phyloP scores from a whole-genome alignment of 495 filamentous ascomycete species.

The Penicillium riverlandense region DNA sequence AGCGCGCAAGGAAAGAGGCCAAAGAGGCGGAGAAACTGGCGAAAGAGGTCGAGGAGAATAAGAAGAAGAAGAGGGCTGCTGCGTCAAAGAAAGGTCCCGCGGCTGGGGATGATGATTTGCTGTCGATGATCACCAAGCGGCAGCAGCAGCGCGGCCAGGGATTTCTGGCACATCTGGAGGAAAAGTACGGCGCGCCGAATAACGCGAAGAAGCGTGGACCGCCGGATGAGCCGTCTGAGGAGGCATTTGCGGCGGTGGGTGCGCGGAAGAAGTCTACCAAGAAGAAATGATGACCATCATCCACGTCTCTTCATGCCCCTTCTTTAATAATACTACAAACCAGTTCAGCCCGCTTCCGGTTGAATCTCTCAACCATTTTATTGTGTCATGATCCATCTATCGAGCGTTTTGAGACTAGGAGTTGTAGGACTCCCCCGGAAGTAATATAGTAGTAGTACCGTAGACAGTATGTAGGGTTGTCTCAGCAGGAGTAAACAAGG shows the following conservation, averaged over 20 bases:
- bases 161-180: conserved; percentile 17
- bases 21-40: conserved; percentile 66
- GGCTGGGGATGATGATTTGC: conserved; percentile 12
- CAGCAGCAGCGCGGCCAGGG: conserved; percentile 19
- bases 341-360: too few relatives aligned
- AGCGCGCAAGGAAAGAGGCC: conserved; percentile 56
- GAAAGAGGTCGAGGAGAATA: conserved; percentile 63
- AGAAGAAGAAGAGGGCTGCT: conserved; percentile 32
- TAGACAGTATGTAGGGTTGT: too few relatives aligned
- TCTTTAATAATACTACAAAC: too few relatives aligned
- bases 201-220: conserved; percentile 16
- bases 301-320: too few relatives aligned
- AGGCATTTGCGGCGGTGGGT: conserved; percentile 26
- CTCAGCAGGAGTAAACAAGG: too few relatives aligned
- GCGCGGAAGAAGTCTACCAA: conserved; percentile 15
- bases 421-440: too few relatives aligned
- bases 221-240: conserved; percentile 23
- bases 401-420: too few relatives aligned
- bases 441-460: too few relatives aligned
- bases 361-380: too few relatives aligned
- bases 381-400: too few relatives aligned
- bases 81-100: conserved; percentile 26
- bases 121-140: conserved; percentile 18
- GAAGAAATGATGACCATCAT: background rate
- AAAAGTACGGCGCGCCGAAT: conserved; percentile 20